A percentile compares a stretch with the other conserved stretches of the same genome.
These are phyloP conservation scores for Debaryomyces udenii DNA, from an alignment of 1,139 yeast species.

Conservation along the genomic window DNA sequence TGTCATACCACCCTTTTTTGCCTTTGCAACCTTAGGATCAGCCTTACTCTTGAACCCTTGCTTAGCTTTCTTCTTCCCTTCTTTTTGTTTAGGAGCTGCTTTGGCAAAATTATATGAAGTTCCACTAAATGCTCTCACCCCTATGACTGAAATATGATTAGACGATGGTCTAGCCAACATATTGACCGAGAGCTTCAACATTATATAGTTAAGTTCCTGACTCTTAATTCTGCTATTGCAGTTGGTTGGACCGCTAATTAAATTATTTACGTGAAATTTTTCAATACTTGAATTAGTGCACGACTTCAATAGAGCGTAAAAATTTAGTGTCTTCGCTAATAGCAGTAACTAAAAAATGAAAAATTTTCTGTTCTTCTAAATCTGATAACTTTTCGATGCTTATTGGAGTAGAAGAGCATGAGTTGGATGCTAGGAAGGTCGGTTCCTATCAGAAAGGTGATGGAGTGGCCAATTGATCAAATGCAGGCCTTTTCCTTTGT, in stretches of 20 bases:
- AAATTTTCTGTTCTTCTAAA: conserved; percentile 1
- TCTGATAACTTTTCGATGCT: too few relatives aligned
- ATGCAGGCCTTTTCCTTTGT: background rate
- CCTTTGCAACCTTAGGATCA: conserved; percentile 23
- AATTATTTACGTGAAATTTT: conserved; percentile 6
- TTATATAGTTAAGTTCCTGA: conserved; percentile 3
- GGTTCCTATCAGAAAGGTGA: conserved; percentile 3
- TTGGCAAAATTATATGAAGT: conserved; percentile 19
- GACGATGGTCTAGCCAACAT: conserved; percentile 2
- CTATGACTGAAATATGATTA: background rate
- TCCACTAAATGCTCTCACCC: conserved; percentile 10
- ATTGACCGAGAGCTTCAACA: conserved; percentile 4
- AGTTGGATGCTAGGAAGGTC: conserved; percentile 4
- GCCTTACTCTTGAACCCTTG: conserved; percentile 29
- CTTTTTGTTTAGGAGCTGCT: conserved; percentile 22
- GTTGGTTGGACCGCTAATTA: too few relatives aligned
- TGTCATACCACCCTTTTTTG: conserved; percentile 48
- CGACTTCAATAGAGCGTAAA: conserved; percentile 3
- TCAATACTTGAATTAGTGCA: conserved; percentile 1
- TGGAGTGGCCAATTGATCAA: conserved; percentile 2
- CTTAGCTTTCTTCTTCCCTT: conserved; percentile 32
- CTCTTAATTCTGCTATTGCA: background rate
- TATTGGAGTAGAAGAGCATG: background rate
- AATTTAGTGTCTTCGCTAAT: conserved; percentile 4
- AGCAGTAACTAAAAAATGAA: conserved; percentile 4